Evolutionary conservation across 1,284 basidiomycete species (phyloP), one percentile per base, ranked within the genome.

Genomic region (Irpex sp.): DNA sequence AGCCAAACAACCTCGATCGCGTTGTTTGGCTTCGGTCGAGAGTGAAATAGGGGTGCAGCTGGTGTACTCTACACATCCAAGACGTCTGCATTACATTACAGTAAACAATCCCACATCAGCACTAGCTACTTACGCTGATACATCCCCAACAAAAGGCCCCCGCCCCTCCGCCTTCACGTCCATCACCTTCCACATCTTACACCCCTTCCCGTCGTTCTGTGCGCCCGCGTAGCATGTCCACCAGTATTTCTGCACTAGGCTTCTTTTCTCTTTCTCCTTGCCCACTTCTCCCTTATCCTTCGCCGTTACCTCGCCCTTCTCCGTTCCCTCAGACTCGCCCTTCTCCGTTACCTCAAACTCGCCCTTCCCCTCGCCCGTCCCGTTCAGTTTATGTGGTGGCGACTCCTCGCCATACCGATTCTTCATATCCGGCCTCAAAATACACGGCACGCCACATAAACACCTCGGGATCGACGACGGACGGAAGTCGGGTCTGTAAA

Each of bases 141-240:
- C 4, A 28, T 28, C 28, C 2, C 28, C 65, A 16, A 74, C 72
- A 58, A 78, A 73, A 9, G 84, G 79, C 1, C 88, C 86, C 67
- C 93, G 77, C 14, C 87, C 87, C 72, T 96, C 94, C 4, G 76
- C 79, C 58, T 79, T 72, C 76, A 91, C 84, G 73, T 96, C 87
- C 80, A 96, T 81, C 18, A 90, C 77, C 67, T 84, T 86, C 85
- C 93, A 96, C 65, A 87, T 87, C 28, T 84, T 82, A 68, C 94
- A 97, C 0, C 88, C 90, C 73, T 94, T 93, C 21, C 92, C 86
- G 18, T 92, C 86, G 61, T 93, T 93, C 73, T 91, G 87, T 16
- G 87, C 87, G 0, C 88, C 88, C 8, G 86, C 88, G 69, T 91
- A 90, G 68, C 94, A 96, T 55, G 85, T 81, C 93, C 94, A 96